phyloP scores from a whole-genome alignment of 441 rosid genomes.

The Croton setiger region DNA sequence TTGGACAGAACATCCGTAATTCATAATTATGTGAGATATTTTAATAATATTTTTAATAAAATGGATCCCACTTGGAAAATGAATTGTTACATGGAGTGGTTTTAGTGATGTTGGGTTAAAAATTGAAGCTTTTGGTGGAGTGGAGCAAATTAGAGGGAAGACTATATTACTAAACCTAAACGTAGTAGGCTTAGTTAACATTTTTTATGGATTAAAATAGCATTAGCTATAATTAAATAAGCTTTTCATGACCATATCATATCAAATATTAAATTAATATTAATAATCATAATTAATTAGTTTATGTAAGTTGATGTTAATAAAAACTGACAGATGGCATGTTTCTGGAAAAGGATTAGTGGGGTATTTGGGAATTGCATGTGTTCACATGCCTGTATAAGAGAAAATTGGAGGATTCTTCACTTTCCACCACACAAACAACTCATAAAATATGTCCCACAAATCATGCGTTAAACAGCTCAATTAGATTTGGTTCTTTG shows the following conservation, averaged over 20 bases:
- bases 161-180: background rate
- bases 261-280: background rate
- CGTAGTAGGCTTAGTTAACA: slow-evolving; percentile 3
- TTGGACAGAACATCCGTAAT: no score
- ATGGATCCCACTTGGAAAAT: background rate
- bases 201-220: background rate
- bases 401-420: slow-evolving; percentile 50
- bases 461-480: slow-evolving; percentile 68
- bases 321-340: slow-evolving; percentile 13
- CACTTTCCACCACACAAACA: slow-evolving; percentile 62
- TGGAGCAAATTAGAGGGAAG: no score
- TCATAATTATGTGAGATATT: no score
- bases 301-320: background rate
- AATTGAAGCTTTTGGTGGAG: background rate
- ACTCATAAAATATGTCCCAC: slow-evolving; percentile 57
- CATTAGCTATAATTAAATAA: no score
- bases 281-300: no score
- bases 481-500: slow-evolving; percentile 43
- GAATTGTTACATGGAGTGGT: background rate
- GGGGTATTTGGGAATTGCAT: slow-evolving; percentile 43
- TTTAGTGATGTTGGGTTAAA: background rate
- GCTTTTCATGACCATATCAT: background rate
- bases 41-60: no score
- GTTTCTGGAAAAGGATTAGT: slow-evolving; percentile 8
- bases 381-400: slow-evolving; percentile 53